Conservation (phyloP, 1,139 yeast species). For the Sugiyamaella castrensis region DNA sequence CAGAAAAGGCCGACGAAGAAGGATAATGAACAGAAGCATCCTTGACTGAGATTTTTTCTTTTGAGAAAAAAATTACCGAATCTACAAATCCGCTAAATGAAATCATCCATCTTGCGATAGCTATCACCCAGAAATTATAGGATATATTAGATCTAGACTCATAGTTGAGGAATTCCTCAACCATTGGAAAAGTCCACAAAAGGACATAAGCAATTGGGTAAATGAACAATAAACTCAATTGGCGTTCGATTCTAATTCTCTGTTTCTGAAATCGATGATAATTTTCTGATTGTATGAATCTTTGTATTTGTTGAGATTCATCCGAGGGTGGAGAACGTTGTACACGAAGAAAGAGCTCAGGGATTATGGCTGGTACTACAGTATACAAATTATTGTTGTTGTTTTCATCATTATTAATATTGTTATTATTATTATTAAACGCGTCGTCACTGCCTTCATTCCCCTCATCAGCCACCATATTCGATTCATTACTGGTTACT, state of each 20-base stretch:
- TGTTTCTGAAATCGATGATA: constrained; percentile 41
- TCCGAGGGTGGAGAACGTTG: background rate
- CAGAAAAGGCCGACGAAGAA: too few species aligned
- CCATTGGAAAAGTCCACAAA: constrained; percentile 74
- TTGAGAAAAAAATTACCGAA: constrained; percentile 20
- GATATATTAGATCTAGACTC: constrained; percentile 24
- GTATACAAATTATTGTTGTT: background rate
- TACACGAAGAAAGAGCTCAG: background rate
- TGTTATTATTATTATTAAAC: too few species aligned
- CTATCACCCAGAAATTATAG: constrained; percentile 51
- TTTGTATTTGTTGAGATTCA: constrained; percentile 5
- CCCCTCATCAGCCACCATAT: background rate
- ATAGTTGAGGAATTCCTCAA: constrained; percentile 30
- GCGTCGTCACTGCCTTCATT: too few species aligned
- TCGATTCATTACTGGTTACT: too few species aligned
- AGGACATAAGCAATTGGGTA: constrained; percentile 75
- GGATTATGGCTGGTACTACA: background rate
- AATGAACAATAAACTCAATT: constrained; percentile 69
- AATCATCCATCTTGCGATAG: constrained; percentile 67
- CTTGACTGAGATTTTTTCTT: constrained; percentile 11
- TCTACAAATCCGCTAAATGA: constrained; percentile 45
- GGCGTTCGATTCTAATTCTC: constrained; percentile 61
- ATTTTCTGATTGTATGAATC: constrained; percentile 21
- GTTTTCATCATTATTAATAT: background rate
- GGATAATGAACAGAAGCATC: background rate